Conservation (phyloP, 345 rosid genomes). For the Salix suchowensis region DNA sequence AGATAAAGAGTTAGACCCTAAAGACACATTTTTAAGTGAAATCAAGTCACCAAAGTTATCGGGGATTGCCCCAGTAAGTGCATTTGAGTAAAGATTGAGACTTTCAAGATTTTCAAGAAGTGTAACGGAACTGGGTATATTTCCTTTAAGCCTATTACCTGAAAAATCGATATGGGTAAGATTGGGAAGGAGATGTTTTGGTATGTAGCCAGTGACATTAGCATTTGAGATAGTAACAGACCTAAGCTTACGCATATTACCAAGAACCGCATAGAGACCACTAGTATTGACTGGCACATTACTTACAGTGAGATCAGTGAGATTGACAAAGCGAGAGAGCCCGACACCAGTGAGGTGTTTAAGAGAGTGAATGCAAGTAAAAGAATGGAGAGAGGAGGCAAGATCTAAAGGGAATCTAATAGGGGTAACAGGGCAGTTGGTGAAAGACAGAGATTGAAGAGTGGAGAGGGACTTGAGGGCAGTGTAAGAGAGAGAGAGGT, state of each 20-base stretch:
- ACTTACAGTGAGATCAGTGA: constrained; percentile 70
- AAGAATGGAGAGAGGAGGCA: constrained; percentile 51
- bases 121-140: constrained; percentile 63
- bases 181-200: constrained; percentile 44
- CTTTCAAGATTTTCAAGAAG: constrained; percentile 56
- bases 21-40: constrained; percentile 56
- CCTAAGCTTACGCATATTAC: constrained; percentile 53
- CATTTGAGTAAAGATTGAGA: constrained; percentile 60
- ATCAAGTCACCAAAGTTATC: constrained; percentile 59
- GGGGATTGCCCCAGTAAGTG: constrained; percentile 67
- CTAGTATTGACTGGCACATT: constrained; percentile 52
- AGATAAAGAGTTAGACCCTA: constrained; percentile 70
- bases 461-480: constrained; percentile 63
- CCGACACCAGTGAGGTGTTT: constrained; percentile 64
- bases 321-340: constrained; percentile 65
- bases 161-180: constrained; percentile 80
- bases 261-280: constrained; percentile 75
- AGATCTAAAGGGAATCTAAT: constrained; percentile 64
- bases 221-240: constrained; percentile 63
- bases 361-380: constrained; percentile 56
- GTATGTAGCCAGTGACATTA: constrained; percentile 59
- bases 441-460: constrained; percentile 62
- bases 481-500: constrained; percentile 53
- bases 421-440: constrained; percentile 57
- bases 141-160: constrained; percentile 59